These are phyloP conservation scores for Fraxinus nigra DNA, from an alignment of 305 asterid genomes.

Conservation along the genomic window DNA sequence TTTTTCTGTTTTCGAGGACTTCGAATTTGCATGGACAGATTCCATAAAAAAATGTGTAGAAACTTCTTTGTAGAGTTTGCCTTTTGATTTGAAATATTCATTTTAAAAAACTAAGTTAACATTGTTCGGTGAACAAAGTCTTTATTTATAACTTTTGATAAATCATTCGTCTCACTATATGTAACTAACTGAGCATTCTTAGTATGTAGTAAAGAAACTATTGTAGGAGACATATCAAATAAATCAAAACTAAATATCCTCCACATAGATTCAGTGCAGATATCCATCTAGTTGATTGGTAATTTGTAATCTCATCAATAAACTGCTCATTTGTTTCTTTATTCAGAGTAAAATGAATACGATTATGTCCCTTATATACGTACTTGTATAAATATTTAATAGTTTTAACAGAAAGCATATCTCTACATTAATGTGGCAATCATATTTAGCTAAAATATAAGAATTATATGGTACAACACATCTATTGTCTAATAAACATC, in stretches of 20 bases:
- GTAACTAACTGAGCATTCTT: not conserved
- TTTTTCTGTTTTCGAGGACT: not conserved
- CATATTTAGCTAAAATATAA: not conserved
- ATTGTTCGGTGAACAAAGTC: not conserved
- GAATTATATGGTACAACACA: not conserved
- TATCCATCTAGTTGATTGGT: not conserved
- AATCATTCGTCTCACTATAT: too few relatives aligned
- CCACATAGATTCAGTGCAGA: not conserved
- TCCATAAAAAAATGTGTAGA: not conserved
- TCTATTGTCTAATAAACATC: not conserved
- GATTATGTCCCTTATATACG: not conserved
- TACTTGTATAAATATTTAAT: too few relatives aligned
- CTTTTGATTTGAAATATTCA: not conserved
- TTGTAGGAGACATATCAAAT: not conserved
- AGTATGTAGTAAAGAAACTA: not conserved
- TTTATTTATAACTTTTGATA: not conserved
- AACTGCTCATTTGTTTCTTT: not conserved
- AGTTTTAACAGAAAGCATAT: not conserved
- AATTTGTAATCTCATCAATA: too few relatives aligned
- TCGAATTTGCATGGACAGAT: not conserved
- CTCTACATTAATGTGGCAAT: not conserved
- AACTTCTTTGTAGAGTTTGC: not conserved
- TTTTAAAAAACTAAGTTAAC: too few relatives aligned
- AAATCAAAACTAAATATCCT: too few relatives aligned
- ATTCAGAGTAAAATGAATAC: not conserved